Conservation (phyloP, 371 early-diverging fungal species). For the Catenaria anguillulae region DNA sequence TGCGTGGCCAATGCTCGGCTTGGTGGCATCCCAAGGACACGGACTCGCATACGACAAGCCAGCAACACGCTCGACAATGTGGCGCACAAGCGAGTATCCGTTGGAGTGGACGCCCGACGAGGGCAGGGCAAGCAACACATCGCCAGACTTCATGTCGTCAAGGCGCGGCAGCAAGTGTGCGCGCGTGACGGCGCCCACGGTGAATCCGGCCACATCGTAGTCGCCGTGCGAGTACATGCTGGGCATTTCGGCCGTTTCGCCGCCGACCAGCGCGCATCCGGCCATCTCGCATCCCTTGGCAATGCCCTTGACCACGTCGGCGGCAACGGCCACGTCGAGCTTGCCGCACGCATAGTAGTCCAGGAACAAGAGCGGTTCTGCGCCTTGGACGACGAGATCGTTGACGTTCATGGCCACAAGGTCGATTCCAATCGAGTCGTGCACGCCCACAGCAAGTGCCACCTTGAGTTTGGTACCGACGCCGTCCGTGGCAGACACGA, state of each 20-base stretch:
- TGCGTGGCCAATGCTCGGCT: constrained; percentile 51
- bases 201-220: constrained; percentile 92
- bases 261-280: constrained; percentile 92
- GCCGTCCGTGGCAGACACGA: constrained; percentile 94
- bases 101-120: constrained; percentile 94
- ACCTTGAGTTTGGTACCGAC: constrained; percentile 96
- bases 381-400: constrained; percentile 96
- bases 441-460: constrained; percentile 66
- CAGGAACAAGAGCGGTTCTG: constrained; percentile 92
- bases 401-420: constrained; percentile 98
- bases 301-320: constrained; percentile 82
- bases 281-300: constrained; percentile 81
- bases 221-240: constrained; percentile 74
- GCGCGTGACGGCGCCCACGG: constrained; percentile 92
- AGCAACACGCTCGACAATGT: constrained; percentile 40
- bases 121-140: constrained; percentile 75
- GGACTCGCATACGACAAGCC: constrained; percentile 56
- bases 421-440: constrained; percentile 88
- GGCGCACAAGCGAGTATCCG: constrained; percentile 90
- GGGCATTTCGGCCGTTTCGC: constrained; percentile 99
- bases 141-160: constrained; percentile 55
- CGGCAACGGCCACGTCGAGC: constrained; percentile 78
- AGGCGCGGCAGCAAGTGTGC: constrained; percentile 68
- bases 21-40: constrained; percentile 63
- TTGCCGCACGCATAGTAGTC: constrained; percentile 94